A percentile compares a stretch with the other conserved stretches of the same genome.
phyloP scores from a whole-genome alignment of 768 basidiomycete species.

The Serpula lacrymans region DNA sequence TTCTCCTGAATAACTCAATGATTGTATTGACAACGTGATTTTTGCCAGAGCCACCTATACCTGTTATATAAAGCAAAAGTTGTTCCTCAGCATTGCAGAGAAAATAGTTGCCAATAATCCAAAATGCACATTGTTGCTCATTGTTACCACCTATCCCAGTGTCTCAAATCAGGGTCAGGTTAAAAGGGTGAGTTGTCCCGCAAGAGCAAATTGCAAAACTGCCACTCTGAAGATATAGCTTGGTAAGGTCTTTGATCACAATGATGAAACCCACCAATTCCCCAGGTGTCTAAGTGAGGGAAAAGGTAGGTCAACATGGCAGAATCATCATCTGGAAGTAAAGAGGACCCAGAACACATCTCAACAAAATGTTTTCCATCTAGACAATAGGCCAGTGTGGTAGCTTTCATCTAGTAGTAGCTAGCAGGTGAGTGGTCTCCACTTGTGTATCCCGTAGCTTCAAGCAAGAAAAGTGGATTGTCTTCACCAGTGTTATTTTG shows the following conservation, averaged over 20 bases:
- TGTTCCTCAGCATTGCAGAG: slow-evolving; percentile 7
- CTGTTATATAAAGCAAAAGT: slow-evolving; percentile 23
- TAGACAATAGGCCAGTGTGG: neutral
- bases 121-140: slow-evolving; percentile 10
- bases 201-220: no score
- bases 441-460: neutral
- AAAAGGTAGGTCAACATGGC: neutral
- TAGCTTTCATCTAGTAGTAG: neutral
- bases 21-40: slow-evolving; percentile 23
- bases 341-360: neutral
- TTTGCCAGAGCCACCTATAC: slow-evolving; percentile 29
- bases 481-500: no score
- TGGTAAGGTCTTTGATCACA: no score
- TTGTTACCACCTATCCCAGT: slow-evolving; percentile 4
- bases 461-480: no score
- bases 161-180: no score
- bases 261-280: neutral
- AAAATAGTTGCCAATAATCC: slow-evolving; percentile 10
- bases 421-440: neutral
- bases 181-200: no score
- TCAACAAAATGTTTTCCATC: neutral
- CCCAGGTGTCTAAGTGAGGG: neutral
- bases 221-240: neutral
- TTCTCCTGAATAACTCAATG: slow-evolving; percentile 10
- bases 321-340: neutral